Evolutionary conservation across 73 alveolate genomes (phyloP), one percentile per base, ranked within the genome.

Genomic region (Paramecium pentaurelia): DNA sequence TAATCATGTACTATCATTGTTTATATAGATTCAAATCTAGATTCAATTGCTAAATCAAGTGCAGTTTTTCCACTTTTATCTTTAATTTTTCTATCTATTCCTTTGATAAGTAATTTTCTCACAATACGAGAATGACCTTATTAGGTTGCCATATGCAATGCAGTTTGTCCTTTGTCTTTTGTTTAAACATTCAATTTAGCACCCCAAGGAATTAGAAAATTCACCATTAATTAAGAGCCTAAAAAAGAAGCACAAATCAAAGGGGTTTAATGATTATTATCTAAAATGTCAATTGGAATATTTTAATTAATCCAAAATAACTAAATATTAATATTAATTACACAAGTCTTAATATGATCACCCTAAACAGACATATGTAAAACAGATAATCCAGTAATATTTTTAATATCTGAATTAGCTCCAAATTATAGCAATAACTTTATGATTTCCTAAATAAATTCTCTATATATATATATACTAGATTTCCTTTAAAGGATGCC

Each of bases 401-500:
- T 80, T 30, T 42, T 44, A 25, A 80, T 25, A 32, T 34, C n/a
- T 11, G 18, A 7, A 47, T 80, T 64, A 27, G 91, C 91, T 44
- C 91, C 91, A 20, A 40, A 0, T 18, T 40, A 44, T 12, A 80
- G 37, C 18, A 80, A 36, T 42, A 44, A 45, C 28, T 80, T 49
- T 3, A 80, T 80, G 6, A 80, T 80, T 25, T 42, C 75, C 91
- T 80, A 80, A 3, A 27, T 4, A 40, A 11, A 49, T 25, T 54
- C 70, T 54, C 36, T n/a, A 34, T 54, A n/a, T 34, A 45, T 18
- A n/a, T 38, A 16, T 12, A 45, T 80, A 80, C 91, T 28, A 80
- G 42, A 80, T 80, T 80, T 40, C 91, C 91, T 80, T 80, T 80
- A 49, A 80, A 80, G 49, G 91, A 80, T 10, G 91, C 91, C 73